Evolutionary conservation across 148 eudicot species (phyloP).

Genomic region (Rhododendron ferrugineum): DNA sequence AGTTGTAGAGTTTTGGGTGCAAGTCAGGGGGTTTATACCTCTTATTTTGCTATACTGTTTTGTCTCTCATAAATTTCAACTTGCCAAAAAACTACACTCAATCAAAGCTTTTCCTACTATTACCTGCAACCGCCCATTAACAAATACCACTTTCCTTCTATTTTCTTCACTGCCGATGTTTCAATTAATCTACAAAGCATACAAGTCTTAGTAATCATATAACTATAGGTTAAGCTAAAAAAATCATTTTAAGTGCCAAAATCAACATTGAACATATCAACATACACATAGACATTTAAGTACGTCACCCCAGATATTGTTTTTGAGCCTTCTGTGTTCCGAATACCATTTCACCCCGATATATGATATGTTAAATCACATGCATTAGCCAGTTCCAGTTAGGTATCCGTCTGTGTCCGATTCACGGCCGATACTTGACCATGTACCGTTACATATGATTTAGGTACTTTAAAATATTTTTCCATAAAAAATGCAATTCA

Average conservation of each 20-base stretch:
- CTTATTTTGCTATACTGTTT: not conserved
- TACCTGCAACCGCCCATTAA: not conserved
- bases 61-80: not conserved
- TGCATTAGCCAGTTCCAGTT: not conserved
- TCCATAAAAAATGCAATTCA: not conserved
- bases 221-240: not conserved
- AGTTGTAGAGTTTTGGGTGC: not conserved
- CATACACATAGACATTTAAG: not conserved
- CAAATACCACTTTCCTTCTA: not conserved
- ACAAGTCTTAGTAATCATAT: not conserved
- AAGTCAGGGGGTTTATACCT: not conserved
- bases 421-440: not conserved
- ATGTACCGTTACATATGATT: not conserved
- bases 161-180: not conserved
- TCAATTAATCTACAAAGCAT: not conserved
- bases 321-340: not conserved
- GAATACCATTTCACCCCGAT: not conserved
- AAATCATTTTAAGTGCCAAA: not conserved
- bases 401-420: not conserved
- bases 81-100: not conserved
- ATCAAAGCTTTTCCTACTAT: not conserved
- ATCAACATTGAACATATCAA: not conserved
- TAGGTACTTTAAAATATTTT: not conserved
- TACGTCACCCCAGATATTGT: not conserved
- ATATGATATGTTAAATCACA: not conserved